Conservation (phyloP, 257 asterid genomes). For the Coffea eugenioides region DNA sequence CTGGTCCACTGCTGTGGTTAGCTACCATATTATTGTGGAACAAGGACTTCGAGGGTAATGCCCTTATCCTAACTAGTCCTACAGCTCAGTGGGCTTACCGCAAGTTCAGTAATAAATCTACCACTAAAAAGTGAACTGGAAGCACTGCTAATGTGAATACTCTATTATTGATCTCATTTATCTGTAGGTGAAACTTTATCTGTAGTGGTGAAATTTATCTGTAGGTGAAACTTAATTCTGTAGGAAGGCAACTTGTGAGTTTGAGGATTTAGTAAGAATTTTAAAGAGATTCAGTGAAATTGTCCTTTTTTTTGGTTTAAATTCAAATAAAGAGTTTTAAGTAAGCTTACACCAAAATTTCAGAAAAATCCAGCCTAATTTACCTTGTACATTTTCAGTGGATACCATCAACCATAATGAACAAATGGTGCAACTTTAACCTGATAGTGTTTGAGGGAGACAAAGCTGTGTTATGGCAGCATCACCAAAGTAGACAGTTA, state of each 20-base stretch:
- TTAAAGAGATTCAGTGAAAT: neutral
- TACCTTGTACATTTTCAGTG: conserved; percentile 1
- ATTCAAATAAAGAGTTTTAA: neutral
- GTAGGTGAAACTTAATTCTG: neutral
- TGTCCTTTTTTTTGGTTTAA: neutral
- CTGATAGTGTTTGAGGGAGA: neutral
- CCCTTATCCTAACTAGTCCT: neutral
- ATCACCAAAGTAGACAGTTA: conserved; percentile 61
- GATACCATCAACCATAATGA: neutral
- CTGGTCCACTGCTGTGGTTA: conserved; percentile 6
- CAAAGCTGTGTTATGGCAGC: conserved; percentile 19
- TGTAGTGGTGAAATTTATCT: neutral
- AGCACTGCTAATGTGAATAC: neutral
- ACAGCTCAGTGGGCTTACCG: neutral
- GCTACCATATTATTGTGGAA: conserved; percentile 8
- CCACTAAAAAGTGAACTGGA: neutral
- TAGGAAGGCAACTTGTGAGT: neutral
- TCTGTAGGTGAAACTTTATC: neutral
- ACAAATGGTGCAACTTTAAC: neutral
- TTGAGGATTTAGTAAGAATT: neutral
- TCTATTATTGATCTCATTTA: neutral
- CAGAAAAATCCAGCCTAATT: neutral
- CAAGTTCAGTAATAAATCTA: neutral
- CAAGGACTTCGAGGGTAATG: neutral
- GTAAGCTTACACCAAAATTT: neutral